Percentiles rank a stretch among this genome's conserved stretches.
These are phyloP conservation scores for Rhexocercosporidium sp. DNA, from an alignment of 2,329 filamentous ascomycete species.

Conservation along the genomic window DNA sequence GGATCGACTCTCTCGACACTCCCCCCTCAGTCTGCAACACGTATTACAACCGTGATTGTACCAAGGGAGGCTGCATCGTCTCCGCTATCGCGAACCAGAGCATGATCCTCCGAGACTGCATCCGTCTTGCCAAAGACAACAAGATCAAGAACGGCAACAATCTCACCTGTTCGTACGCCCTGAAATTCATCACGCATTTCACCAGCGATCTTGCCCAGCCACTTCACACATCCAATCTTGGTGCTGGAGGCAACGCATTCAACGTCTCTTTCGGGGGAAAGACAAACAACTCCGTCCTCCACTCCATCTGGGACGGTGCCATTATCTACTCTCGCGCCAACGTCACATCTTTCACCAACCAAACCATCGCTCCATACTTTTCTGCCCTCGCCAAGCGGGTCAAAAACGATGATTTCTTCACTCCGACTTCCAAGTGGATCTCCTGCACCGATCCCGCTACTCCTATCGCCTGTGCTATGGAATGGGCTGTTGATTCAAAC, in stretches of 20 bases:
- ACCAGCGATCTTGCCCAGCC: neutral
- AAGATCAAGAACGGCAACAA: slow-evolving; percentile 7
- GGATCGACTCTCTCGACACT: neutral
- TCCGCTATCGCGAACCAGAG: slow-evolving; percentile 6
- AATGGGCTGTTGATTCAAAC: neutral
- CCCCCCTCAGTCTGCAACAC: slow-evolving; percentile 3
- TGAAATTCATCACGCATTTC: slow-evolving; percentile 6
- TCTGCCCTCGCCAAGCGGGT: neutral
- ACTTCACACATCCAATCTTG: neutral
- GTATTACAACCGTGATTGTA: slow-evolving; percentile 1
- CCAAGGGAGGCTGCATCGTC: neutral
- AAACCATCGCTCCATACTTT: slow-evolving; percentile 1
- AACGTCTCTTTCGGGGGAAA: neutral
- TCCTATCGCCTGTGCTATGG: neutral
- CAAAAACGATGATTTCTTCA: slow-evolving; percentile 1
- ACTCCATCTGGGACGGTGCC: slow-evolving; percentile 5
- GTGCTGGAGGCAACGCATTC: neutral
- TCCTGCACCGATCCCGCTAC: neutral
- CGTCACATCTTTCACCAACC: slow-evolving; percentile 1
- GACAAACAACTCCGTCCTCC: neutral
- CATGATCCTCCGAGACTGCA: slow-evolving; percentile 3
- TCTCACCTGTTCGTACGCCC: neutral
- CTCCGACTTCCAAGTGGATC: neutral
- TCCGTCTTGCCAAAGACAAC: slow-evolving; percentile 5
- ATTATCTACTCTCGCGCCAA: slow-evolving; percentile 8